phyloP scores from a whole-genome alignment of 371 early-diverging fungal species.

The Mortierella sp. region DNA sequence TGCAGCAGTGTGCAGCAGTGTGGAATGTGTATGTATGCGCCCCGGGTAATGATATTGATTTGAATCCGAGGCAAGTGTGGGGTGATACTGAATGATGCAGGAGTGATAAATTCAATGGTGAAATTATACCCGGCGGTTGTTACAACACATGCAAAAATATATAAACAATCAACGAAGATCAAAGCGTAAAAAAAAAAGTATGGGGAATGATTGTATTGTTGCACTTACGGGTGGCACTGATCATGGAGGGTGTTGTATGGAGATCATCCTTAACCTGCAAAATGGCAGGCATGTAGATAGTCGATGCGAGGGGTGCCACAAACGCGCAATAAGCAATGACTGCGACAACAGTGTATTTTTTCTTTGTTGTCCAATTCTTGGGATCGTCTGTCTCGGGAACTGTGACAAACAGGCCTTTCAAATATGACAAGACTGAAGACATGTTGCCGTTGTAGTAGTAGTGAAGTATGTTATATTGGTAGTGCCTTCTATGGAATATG shows the following conservation, averaged over 20 bases:
- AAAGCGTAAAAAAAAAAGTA: neutral
- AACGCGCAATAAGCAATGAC: conserved; percentile 56
- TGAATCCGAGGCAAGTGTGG: too few relatives aligned
- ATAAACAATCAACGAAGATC: neutral
- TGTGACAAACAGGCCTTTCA: conserved; percentile 4
- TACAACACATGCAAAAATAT: too few relatives aligned
- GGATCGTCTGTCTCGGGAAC: conserved; percentile 53
- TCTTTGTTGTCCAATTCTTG: conserved; percentile 40
- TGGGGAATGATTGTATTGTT: neutral
- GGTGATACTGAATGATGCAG: too few relatives aligned
- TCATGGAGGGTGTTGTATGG: conserved; percentile 34
- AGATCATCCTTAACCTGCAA: conserved; percentile 51
- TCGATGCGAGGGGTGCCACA: conserved; percentile 49
- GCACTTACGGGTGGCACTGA: conserved; percentile 54
- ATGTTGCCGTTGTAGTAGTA: neutral
- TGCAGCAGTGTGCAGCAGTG: too few relatives aligned
- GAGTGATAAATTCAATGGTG: too few relatives aligned
- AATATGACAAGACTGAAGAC: neutral
- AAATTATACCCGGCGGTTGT: too few relatives aligned
- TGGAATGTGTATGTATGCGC: too few relatives aligned
- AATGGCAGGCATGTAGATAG: conserved; percentile 62
- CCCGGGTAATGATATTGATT: too few relatives aligned
- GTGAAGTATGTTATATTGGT: neutral
- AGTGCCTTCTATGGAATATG: neutral
- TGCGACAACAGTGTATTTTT: conserved; percentile 54